Conservation (phyloP, 768 basidiomycete genomes). For the Glaciozyma antarctica region DNA sequence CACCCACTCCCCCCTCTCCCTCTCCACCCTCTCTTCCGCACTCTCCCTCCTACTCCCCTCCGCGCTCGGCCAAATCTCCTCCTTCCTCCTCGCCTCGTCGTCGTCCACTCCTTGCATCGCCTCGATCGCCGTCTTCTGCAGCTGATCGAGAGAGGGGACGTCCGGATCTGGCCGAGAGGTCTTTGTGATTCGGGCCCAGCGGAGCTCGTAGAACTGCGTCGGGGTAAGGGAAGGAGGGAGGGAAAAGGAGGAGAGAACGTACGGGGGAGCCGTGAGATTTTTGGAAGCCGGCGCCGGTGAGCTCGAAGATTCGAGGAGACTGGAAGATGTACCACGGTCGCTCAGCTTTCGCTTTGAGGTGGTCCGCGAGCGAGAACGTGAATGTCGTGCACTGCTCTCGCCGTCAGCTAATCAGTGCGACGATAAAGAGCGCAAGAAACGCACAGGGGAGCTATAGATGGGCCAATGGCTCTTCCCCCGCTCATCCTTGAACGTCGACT, state of each 20-base stretch:
- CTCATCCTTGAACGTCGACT: neutral
- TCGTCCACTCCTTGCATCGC: neutral
- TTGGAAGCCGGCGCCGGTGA: slow-evolving; percentile 68
- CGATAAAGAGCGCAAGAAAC: neutral
- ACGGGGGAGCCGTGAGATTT: slow-evolving; percentile 49
- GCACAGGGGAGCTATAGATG: slow-evolving; percentile 20
- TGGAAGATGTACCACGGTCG: slow-evolving; percentile 53
- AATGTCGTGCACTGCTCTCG: slow-evolving; percentile 11
- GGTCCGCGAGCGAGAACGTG: slow-evolving; percentile 21
- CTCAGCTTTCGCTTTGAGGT: slow-evolving; percentile 6
- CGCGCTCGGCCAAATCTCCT: neutral
- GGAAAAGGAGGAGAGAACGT: neutral
- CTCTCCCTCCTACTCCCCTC: neutral
- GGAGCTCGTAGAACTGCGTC: slow-evolving; percentile 64
- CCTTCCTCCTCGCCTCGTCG: neutral
- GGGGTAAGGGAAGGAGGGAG: neutral
- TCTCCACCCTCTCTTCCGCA: neutral
- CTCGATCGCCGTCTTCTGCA: slow-evolving; percentile 12
- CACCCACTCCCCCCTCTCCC: slow-evolving; percentile 13
- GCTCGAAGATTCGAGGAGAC: slow-evolving; percentile 58
- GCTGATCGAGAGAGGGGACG: slow-evolving; percentile 5
- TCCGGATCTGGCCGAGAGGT: slow-evolving; percentile 10
- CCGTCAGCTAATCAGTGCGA: too few species aligned
- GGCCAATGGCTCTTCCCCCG: neutral
- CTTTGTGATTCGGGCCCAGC: slow-evolving; percentile 72